Evolutionary conservation across 176 grass and related monocot genomes (phyloP), one percentile per base, ranked within the genome.

Genomic region (Musa beccarii): DNA sequence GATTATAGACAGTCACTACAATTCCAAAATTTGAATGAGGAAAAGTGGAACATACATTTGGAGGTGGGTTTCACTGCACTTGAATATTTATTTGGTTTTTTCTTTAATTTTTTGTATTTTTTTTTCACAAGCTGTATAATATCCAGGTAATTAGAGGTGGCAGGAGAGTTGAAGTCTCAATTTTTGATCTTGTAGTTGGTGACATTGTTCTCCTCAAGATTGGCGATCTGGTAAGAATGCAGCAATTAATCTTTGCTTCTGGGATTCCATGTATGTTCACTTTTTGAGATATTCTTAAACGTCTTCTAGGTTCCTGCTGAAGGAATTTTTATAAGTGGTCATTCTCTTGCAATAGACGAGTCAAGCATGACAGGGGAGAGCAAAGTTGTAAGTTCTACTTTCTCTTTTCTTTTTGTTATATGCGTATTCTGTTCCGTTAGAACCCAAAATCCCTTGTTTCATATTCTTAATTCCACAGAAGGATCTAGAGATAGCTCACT

Each of bases 351-450:
- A 10, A 86, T 98, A 62, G 95, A 98, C 25, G 95, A 98, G 84
- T 93, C 95, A 13, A 91, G 90, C 75, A 93, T 98, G 95, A 98
- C 95, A 0, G 95, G 94, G 29, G 95, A 98, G 84, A 98, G 95
- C 78, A 93, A 93, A 89, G 73, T 98, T 8, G 95, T 98, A 77
- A 91, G 86, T 85, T 66, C 26, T 54, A 29, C 29, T 2, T 29
- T 29, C 29, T 29, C 29, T 49, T 82, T 13, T 63, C 22, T 64
- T 70, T 20, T 51, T 51, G 8, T 28, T 43, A 11, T 9, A 29
- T 29, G 15, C 5, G 1, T 9, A 2, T 34, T 26, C 23, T 51
- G 6, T 73, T 20, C 1, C 50, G 43, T 69, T 49, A 53, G 13
- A 77, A 70, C 81, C 49, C 11, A 67, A 67, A 29, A 29, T 29